phyloP scores from a whole-genome alignment of 768 basidiomycete species.

The Leucosporidium creatinivorum region DNA sequence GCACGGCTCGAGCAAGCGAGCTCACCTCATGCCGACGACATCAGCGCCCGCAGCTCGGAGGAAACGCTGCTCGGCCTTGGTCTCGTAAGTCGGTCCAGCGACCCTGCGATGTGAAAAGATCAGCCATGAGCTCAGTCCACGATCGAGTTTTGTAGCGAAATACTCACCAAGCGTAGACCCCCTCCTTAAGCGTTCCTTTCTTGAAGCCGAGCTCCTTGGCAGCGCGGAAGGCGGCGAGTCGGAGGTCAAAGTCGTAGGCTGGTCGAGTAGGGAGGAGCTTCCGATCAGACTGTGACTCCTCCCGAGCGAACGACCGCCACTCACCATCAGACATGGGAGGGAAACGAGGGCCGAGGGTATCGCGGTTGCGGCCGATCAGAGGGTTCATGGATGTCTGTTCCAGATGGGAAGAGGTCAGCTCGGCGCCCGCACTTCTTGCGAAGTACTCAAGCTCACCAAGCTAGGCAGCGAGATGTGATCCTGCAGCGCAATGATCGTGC shows the following conservation, averaged over 20 bases:
- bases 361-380: slow-evolving; percentile 63
- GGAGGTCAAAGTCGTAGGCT: slow-evolving; percentile 62
- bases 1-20: too few relatives aligned
- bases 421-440: too few relatives aligned
- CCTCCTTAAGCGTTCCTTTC: slow-evolving; percentile 60
- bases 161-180: slow-evolving; percentile 72
- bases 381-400: slow-evolving; percentile 50
- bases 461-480: slow-evolving; percentile 62
- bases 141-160: too few relatives aligned
- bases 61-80: slow-evolving; percentile 75
- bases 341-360: slow-evolving; percentile 59
- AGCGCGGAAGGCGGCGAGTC: slow-evolving; percentile 65
- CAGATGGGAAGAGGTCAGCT: too few relatives aligned
- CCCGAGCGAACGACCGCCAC: background rate
- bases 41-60: slow-evolving; percentile 68
- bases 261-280: background rate
- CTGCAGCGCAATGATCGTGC: slow-evolving; percentile 75
- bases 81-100: slow-evolving; percentile 51
- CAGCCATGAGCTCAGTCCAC: too few relatives aligned
- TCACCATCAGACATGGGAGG: slow-evolving; percentile 65
- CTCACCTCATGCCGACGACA: slow-evolving; percentile 78
- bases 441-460: background rate
- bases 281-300: too few relatives aligned
- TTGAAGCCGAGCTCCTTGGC: slow-evolving; percentile 56
- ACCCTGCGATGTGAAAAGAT: background rate